These are phyloP conservation scores for Zostera marina DNA, from an alignment of 116 monocot genomes.

Conservation along the genomic window DNA sequence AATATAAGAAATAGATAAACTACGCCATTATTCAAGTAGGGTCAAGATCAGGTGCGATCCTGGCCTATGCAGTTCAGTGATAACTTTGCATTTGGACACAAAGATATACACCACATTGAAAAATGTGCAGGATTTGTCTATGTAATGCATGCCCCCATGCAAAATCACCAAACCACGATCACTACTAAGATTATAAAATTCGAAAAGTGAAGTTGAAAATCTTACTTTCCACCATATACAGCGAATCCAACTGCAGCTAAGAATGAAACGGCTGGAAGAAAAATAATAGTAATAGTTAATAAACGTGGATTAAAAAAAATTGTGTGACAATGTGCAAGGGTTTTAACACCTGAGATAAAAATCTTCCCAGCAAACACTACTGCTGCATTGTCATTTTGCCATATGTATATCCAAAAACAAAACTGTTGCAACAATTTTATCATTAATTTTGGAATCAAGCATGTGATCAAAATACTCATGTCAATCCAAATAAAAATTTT, in stretches of 20 bases:
- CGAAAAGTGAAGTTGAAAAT: background rate
- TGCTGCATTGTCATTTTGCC: slow-evolving; percentile 36
- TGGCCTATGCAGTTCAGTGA: no score
- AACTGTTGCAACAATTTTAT: slow-evolving; percentile 20
- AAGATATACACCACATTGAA: no score
- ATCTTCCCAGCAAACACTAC: slow-evolving; percentile 47
- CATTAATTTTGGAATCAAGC: background rate
- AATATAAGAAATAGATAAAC: no score
- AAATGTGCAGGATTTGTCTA: no score
- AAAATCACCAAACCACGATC: no score
- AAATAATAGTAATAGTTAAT: background rate
- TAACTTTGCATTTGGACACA: no score
- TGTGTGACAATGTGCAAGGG: background rate
- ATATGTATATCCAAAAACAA: slow-evolving; percentile 55
- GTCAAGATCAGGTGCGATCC: no score
- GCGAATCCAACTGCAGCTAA: slow-evolving; percentile 11
- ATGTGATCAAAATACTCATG: background rate
- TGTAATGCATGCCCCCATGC: no score
- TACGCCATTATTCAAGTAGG: no score
- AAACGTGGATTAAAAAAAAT: background rate
- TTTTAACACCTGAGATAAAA: slow-evolving; percentile 45
- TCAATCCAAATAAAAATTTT: no score
- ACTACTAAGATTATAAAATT: background rate
- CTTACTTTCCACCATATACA: slow-evolving; percentile 43
- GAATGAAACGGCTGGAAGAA: slow-evolving; percentile 14